Percentiles rank a stretch among this genome's conserved stretches.
Evolutionary conservation across 2,329 filamentous ascomycete genomes (phyloP).

Genomic region (Alternaria metachromatica): DNA sequence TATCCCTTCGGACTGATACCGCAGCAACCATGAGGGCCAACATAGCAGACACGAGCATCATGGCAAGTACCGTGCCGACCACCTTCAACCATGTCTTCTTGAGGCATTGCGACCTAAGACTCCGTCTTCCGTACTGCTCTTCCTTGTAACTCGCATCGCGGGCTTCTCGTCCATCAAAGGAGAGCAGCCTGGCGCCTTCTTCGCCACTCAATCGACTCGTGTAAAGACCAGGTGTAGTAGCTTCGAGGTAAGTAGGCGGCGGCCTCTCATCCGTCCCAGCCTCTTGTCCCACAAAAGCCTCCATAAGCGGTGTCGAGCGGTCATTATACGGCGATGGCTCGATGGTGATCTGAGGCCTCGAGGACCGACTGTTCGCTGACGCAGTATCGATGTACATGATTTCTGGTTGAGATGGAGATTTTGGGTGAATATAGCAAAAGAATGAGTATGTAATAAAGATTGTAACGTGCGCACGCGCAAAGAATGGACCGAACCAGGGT

Average conservation of each 20-base stretch:
- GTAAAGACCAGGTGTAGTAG: constrained; percentile 43
- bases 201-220: constrained; percentile 35
- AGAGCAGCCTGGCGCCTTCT: constrained; percentile 38
- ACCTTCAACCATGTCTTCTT: constrained; percentile 31
- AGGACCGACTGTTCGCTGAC: constrained; percentile 36
- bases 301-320: constrained; percentile 31
- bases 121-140: constrained; percentile 26
- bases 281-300: constrained; percentile 32
- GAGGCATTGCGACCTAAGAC: constrained; percentile 28
- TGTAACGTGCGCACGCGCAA: constrained; percentile 4
- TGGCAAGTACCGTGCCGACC: constrained; percentile 23
- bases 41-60: constrained; percentile 33
- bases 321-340: constrained; percentile 25
- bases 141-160: constrained; percentile 30
- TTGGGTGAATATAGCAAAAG: background rate
- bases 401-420: background rate
- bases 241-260: constrained; percentile 43
- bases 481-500: constrained; percentile 1
- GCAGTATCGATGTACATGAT: constrained; percentile 45
- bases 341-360: constrained; percentile 26
- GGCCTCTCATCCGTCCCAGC: constrained; percentile 7
- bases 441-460: background rate
- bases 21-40: constrained; percentile 29
- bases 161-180: constrained; percentile 25
- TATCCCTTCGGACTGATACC: constrained; percentile 21